Evolutionary conservation across 2,329 filamentous ascomycete species (phyloP), one percentile per base, ranked within the genome.

Genomic region (Waltergamsia citrina): DNA sequence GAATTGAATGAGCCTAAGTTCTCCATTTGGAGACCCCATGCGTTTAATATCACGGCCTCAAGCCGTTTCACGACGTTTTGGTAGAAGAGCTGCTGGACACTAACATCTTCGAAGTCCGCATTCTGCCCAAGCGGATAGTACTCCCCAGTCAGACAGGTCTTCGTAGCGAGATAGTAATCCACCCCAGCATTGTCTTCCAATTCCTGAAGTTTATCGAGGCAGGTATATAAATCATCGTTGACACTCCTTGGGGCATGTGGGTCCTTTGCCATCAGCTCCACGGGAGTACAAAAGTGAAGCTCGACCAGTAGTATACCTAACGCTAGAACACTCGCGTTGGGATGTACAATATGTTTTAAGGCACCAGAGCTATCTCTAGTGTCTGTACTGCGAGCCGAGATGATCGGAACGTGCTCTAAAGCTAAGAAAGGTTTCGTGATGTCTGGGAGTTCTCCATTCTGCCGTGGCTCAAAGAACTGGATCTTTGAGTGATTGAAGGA

Each of bases 51-150:
- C 29, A 20, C 29, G 15, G 19, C 15, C 16, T 32, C 29, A 18
- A 32, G 29, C 18, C 29, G 10, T 22, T 32, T 21, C 10, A 32
- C 29, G 12, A 32, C 29, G 11, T 20, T 32, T 16, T 32, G 29
- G 7, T 32, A 32, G 19, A 32, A 32, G 15, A 32, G 19, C 10
- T 15, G 10, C 8, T 32, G 29, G 12, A 32, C 29, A 15, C 29
- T 19, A 3, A 16, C 29, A 16, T 10, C 10, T 7, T 32, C 29
- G 16, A 32, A 32, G 16, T 15, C 19, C 8, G 29, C 16, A 5
- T 5, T 3, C 15, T 32, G 4, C 9, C 29, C 29, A 12, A 21
- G 9, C 11, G 29, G 29, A 19, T 4, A 7, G 16, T 32, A 32
- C 16, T 32, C 29, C 29, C 4, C 10, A 21, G 3, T 3, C 10